Conservation (phyloP, 495 filamentous ascomycete species). For the Penicillium chermesinum region DNA sequence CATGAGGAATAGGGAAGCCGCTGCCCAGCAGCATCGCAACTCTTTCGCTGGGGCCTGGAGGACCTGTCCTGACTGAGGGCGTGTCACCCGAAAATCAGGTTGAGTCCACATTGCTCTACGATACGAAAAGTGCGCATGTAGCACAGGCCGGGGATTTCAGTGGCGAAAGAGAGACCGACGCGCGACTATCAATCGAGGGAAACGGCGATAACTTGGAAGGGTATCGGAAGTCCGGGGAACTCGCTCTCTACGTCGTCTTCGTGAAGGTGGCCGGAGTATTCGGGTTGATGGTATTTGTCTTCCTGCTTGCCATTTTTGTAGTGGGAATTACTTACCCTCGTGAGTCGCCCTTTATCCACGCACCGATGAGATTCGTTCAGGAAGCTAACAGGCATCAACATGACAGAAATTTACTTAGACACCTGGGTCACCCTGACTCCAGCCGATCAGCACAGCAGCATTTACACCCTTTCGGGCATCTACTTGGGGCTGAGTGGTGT, state of each 20-base stretch:
- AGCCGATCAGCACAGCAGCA: too few species aligned
- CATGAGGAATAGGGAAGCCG: too few species aligned
- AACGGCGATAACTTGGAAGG: too few species aligned
- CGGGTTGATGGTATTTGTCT: not conserved
- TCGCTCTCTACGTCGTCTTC: not conserved
- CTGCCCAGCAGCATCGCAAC: too few species aligned
- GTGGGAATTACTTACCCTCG: not conserved
- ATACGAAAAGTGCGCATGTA: conserved; percentile 1
- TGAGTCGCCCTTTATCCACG: not conserved
- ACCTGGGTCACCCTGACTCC: too few species aligned
- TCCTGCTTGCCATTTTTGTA: not conserved
- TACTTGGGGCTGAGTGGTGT: too few species aligned
- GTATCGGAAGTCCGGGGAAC: not conserved
- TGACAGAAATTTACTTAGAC: too few species aligned
- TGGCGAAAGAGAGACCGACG: not conserved
- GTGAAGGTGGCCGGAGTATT: not conserved
- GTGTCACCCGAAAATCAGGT: not conserved
- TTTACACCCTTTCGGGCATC: too few species aligned
- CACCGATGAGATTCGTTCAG: not conserved
- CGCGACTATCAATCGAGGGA: not conserved
- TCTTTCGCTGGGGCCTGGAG: not conserved
- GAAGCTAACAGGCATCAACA: too few species aligned
- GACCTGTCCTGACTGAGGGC: conserved; percentile 1
- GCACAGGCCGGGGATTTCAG: not conserved
- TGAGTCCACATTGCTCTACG: too few species aligned